Conservation (phyloP, 1,139 yeast genomes). For the Candida buenavistaensis region DNA sequence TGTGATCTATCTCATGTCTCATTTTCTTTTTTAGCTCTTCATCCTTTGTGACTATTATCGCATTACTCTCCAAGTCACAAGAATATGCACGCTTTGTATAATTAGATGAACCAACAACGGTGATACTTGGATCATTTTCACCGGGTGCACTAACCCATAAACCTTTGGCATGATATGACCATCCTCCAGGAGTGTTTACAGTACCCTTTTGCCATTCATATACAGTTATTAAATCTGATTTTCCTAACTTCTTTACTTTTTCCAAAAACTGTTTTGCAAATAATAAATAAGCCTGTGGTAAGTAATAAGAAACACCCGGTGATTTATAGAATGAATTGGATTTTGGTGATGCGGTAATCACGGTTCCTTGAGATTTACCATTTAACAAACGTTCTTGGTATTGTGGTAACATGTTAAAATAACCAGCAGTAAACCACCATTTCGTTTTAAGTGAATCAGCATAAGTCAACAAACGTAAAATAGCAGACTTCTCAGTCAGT, state of each 20-base stretch:
- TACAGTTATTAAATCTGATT: constrained; percentile 50
- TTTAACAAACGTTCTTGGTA: constrained; percentile 61
- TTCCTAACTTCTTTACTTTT: constrained; percentile 47
- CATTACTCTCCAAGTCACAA: constrained; percentile 86
- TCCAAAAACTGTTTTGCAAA: constrained; percentile 70
- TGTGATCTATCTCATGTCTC: constrained; percentile 62
- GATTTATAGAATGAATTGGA: constrained; percentile 94
- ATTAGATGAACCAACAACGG: constrained; percentile 90
- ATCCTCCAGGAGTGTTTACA: constrained; percentile 79
- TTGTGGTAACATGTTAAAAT: constrained; percentile 85
- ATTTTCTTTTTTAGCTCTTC: constrained; percentile 55
- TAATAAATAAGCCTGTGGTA: constrained; percentile 86
- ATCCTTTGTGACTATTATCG: constrained; percentile 73
- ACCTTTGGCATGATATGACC: constrained; percentile 99
- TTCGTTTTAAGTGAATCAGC: constrained; percentile 55
- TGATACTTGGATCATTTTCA: constrained; percentile 61
- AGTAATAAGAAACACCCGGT: constrained; percentile 73
- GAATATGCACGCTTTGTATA: constrained; percentile 89
- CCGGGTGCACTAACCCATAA: constrained; percentile 75
- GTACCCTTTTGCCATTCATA: constrained; percentile 87
- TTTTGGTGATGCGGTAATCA: constrained; percentile 87
- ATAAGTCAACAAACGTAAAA: constrained; percentile 59
- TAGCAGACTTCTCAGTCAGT: constrained; percentile 80
- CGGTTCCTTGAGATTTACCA: constrained; percentile 63
- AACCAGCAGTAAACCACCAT: constrained; percentile 96